Conservation (phyloP, 805 yeast species). For the Candida montana region DNA sequence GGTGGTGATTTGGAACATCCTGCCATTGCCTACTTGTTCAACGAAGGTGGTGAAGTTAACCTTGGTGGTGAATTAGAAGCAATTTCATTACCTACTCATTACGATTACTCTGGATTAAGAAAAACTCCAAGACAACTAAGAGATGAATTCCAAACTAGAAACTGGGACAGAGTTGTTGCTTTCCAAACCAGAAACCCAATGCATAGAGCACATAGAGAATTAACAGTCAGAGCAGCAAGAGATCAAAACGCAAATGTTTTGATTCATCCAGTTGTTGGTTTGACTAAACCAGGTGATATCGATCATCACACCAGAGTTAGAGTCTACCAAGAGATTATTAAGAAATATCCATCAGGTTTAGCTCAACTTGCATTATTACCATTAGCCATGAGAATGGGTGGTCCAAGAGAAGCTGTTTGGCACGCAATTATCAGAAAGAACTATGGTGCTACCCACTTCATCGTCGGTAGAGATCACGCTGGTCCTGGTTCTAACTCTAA, state of each 20-base stretch:
- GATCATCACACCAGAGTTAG: constrained; percentile 97
- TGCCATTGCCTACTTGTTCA: constrained; percentile 68
- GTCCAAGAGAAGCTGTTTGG: constrained; percentile 98
- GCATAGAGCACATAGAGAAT: constrained; percentile 97
- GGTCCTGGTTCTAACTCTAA: constrained; percentile 89
- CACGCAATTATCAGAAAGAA: constrained; percentile 95
- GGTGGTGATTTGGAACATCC: constrained; percentile 98
- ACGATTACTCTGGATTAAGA: constrained; percentile 83
- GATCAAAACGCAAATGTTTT: constrained; percentile 81
- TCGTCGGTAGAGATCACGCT: constrained; percentile 97
- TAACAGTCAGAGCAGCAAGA: constrained; percentile 95
- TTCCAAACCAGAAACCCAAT: constrained; percentile 98
- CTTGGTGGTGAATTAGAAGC: constrained; percentile 89
- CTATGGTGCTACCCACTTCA: constrained; percentile 95
- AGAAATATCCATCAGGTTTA: constrained; percentile 91
- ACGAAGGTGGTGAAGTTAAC: constrained; percentile 76
- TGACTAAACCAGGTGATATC: constrained; percentile 96
- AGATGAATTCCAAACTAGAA: constrained; percentile 70
- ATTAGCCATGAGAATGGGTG: constrained; percentile 98
- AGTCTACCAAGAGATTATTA: constrained; percentile 86
- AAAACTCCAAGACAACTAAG: constrained; percentile 89
- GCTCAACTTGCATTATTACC: constrained; percentile 87
- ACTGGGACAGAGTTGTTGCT: constrained; percentile 89
- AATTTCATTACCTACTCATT: constrained; percentile 76
- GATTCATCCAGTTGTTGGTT: constrained; percentile 95